phyloP scores from a whole-genome alignment of 768 basidiomycete species.

The Agaricus sinodeliciosus region DNA sequence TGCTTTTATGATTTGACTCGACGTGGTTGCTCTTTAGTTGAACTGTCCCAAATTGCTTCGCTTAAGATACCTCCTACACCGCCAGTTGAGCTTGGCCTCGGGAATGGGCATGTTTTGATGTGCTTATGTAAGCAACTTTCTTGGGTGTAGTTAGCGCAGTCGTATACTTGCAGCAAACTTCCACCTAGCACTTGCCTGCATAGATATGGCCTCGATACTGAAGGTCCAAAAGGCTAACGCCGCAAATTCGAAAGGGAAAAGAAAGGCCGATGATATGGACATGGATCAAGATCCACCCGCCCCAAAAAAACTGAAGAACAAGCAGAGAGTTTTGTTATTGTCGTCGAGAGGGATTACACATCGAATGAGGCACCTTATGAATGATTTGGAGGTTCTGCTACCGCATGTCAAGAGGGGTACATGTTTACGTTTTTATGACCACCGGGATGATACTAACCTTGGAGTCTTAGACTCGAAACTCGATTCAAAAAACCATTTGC shows the following conservation, averaged over 20 bases:
- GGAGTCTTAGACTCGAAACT: constrained; percentile 79
- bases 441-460: background rate
- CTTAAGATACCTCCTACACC: background rate
- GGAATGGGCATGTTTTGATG: background rate
- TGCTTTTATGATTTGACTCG: background rate
- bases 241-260: constrained; percentile 51
- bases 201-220: constrained; percentile 55
- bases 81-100: background rate
- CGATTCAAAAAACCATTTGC: constrained; percentile 91
- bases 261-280: constrained; percentile 56
- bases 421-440: constrained; percentile 13
- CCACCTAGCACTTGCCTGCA: background rate
- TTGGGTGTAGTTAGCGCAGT: constrained; percentile 4
- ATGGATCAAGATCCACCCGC: constrained; percentile 29
- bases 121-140: constrained; percentile 9
- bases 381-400: constrained; percentile 81
- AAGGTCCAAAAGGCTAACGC: constrained; percentile 58
- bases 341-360: constrained; percentile 93
- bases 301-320: constrained; percentile 68
- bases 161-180: background rate
- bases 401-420: constrained; percentile 96
- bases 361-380: constrained; percentile 96
- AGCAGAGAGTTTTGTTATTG: constrained; percentile 90
- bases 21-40: background rate
- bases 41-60: background rate